These are phyloP conservation scores for Telopea speciosissima DNA, from an alignment of 177 flowering plant genomes.

Conservation along the genomic window DNA sequence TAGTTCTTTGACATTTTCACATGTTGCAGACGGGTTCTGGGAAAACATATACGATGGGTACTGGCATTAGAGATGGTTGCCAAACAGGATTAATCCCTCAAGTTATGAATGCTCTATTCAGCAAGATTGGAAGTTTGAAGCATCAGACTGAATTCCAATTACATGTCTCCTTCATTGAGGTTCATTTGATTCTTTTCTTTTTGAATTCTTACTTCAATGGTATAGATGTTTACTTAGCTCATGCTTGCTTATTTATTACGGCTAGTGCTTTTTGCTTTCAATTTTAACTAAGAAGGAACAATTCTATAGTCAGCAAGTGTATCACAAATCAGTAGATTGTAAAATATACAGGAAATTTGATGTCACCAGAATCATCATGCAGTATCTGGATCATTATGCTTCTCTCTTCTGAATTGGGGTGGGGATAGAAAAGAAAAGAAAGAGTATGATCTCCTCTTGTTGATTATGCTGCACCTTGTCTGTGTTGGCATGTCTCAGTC, in stretches of 20 bases:
- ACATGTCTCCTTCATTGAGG: constrained; percentile 98
- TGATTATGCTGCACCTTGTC: background rate
- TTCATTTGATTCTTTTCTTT: constrained; percentile 14
- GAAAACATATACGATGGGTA: constrained; percentile 98
- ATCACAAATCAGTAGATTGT: background rate
- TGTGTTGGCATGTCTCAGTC: background rate
- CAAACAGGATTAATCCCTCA: constrained; percentile 77
- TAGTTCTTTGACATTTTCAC: constrained; percentile 18
- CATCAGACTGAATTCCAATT: constrained; percentile 81
- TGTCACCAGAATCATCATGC: background rate
- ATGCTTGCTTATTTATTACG: background rate
- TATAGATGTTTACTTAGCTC: background rate
- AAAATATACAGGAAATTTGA: background rate
- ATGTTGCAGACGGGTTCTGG: constrained; percentile 91
- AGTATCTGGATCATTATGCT: background rate
- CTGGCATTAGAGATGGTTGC: constrained; percentile 70
- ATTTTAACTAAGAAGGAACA: background rate
- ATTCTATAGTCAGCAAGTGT: background rate
- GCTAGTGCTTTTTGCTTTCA: background rate
- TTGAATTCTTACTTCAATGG: background rate
- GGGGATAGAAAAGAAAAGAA: too few species aligned
- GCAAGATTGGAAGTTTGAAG: constrained; percentile 68
- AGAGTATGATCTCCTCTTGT: background rate
- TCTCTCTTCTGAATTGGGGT: too few species aligned
- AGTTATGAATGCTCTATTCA: constrained; percentile 81